Evolutionary conservation across 768 basidiomycete genomes (phyloP).

Genomic region (Psilocybe cyanescens): DNA sequence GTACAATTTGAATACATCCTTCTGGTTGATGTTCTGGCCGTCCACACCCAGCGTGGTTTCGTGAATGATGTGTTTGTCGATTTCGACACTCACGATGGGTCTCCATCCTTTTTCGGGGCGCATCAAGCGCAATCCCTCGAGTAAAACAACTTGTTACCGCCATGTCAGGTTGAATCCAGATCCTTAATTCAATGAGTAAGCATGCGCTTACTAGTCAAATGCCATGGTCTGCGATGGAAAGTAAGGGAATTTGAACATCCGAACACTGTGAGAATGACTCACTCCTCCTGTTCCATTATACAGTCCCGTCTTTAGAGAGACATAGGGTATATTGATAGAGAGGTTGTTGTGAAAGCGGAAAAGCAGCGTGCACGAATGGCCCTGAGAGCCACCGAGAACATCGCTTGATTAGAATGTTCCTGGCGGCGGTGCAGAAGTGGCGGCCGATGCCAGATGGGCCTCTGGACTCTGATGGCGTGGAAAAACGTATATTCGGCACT

Average conservation of each 20-base stretch:
- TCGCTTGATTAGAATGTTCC: not conserved
- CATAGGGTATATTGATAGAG: not conserved
- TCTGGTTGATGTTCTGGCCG: constrained; percentile 72
- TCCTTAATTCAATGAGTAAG: not conserved
- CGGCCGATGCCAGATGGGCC: no score
- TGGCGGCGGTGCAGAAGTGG: not conserved
- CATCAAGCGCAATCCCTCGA: constrained; percentile 49
- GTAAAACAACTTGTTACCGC: constrained; percentile 36
- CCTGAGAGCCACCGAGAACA: not conserved
- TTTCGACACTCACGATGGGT: constrained; percentile 62
- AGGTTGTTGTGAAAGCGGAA: not conserved
- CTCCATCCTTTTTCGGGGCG: constrained; percentile 69
- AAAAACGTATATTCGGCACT: no score
- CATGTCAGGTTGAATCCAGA: not conserved
- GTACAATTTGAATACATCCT: constrained; percentile 55
- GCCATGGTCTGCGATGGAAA: constrained; percentile 31
- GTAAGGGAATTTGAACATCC: not conserved
- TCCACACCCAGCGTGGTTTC: constrained; percentile 68
- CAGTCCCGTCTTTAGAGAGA: not conserved
- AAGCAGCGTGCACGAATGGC: not conserved
- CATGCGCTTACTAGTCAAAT: constrained; percentile 30
- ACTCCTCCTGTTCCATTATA: not conserved
- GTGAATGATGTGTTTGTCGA: constrained; percentile 53
- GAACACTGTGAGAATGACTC: not conserved
- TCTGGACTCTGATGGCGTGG: no score